A percentile compares a stretch with the other conserved stretches of the same genome.
phyloP scores from a whole-genome alignment of 345 rosid species.

The Dimocarpus longan region DNA sequence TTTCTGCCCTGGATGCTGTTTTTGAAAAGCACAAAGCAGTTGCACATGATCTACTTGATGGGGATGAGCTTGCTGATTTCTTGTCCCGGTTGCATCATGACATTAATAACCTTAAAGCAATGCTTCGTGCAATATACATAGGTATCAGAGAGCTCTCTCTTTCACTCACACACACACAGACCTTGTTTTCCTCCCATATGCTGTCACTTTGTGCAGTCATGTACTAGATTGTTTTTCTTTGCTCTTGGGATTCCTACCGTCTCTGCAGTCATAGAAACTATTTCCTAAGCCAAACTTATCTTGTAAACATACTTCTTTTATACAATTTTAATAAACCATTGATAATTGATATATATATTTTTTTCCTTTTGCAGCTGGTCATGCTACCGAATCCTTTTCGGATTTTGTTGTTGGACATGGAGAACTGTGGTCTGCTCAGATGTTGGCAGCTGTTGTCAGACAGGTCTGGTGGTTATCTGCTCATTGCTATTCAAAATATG shows the following conservation, averaged over 20 bases:
- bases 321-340: background rate
- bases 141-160: conserved; percentile 41
- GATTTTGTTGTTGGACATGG: conserved; percentile 98
- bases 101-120: conserved; percentile 82
- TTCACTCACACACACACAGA: background rate
- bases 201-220: background rate
- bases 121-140: conserved; percentile 97
- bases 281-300: background rate
- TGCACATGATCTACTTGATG: conserved; percentile 82
- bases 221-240: background rate
- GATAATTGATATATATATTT: background rate
- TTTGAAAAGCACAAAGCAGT: conserved; percentile 76
- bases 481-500: conserved; percentile 1
- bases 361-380: conserved; percentile 69
- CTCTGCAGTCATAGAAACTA: background rate
- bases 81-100: conserved; percentile 77
- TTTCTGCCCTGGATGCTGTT: conserved; percentile 73
- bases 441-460: conserved; percentile 75
- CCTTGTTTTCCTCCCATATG: background rate
- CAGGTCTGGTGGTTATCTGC: conserved; percentile 50
- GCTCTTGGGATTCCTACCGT: background rate
- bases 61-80: conserved; percentile 74
- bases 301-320: background rate
- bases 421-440: conserved; percentile 96
- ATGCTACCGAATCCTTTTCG: conserved; percentile 92